Evolutionary conservation across 148 eudicot genomes (phyloP).

Genomic region (Vaccinium darrowii): DNA sequence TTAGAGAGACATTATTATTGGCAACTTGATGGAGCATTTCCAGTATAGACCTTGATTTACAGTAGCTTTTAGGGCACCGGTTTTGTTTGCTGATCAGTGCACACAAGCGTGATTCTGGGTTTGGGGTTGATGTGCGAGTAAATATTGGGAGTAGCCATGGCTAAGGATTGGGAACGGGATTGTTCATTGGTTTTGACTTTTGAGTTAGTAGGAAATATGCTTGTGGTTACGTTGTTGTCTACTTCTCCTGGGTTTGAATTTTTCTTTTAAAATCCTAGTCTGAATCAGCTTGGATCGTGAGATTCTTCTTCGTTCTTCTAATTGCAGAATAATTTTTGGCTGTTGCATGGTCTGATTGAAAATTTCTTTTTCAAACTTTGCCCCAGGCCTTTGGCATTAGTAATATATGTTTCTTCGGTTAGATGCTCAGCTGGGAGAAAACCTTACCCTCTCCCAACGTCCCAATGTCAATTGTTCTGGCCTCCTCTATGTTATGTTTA

Average conservation of each 20-base stretch:
- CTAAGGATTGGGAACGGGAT: background rate
- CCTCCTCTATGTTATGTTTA: no score
- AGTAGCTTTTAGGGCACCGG: background rate
- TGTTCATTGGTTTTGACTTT: background rate
- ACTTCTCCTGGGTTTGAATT: background rate
- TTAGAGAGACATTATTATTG: background rate
- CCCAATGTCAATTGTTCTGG: no score
- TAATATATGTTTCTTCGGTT: background rate
- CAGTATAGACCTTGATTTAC: background rate
- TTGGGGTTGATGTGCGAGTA: background rate
- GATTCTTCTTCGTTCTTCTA: background rate
- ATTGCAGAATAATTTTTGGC: background rate
- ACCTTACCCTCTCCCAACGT: background rate
- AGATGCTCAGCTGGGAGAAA: background rate
- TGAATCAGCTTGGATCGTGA: background rate
- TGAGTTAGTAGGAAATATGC: background rate
- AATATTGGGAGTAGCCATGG: background rate
- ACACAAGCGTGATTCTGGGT: background rate
- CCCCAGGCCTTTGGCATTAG: background rate
- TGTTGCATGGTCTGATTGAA: background rate
- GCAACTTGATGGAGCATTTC: background rate
- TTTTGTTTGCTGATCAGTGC: background rate
- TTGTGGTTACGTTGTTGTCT: background rate
- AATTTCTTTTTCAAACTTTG: background rate
- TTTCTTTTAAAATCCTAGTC: background rate